phyloP scores from a whole-genome alignment of 768 basidiomycete species.

The Gymnopilus junonius region DNA sequence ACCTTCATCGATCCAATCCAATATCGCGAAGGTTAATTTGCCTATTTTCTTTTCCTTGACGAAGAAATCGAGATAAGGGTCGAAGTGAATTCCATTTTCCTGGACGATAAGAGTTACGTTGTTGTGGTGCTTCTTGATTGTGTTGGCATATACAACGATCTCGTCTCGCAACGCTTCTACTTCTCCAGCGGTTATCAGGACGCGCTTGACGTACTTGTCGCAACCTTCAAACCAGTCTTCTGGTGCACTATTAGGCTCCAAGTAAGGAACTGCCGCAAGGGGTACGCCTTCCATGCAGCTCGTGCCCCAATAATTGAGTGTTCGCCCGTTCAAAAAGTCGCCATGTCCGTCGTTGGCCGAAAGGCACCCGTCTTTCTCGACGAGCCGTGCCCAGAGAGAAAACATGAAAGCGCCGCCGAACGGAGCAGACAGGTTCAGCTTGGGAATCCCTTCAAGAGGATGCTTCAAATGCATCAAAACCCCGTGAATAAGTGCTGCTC shows the following conservation, averaged over 20 bases:
- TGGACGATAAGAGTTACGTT: constrained; percentile 21
- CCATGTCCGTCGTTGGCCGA: constrained; percentile 16
- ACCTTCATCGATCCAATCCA: constrained; percentile 22
- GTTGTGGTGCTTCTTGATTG: constrained; percentile 14
- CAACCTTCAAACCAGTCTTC: constrained; percentile 33
- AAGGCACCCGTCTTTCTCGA: constrained; percentile 21
- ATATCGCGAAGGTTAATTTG: constrained; percentile 19
- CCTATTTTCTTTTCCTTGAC: constrained; percentile 21
- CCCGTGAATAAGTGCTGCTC: constrained; percentile 38
- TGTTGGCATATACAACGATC: constrained; percentile 25
- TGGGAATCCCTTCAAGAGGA: constrained; percentile 32
- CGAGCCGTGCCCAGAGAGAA: no score
- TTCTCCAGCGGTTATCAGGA: constrained; percentile 33
- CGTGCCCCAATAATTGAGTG: constrained; percentile 21
- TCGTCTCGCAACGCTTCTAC: constrained; percentile 33
- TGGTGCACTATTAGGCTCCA: constrained; percentile 29
- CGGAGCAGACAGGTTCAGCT: constrained; percentile 23
- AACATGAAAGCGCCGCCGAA: no score
- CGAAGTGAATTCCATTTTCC: constrained; percentile 20
- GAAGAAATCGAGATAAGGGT: constrained; percentile 24
- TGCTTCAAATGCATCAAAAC: constrained; percentile 42
- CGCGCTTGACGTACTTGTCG: constrained; percentile 22
- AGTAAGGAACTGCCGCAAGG: constrained; percentile 21
- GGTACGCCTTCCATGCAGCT: constrained; percentile 23
- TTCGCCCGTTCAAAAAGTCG: constrained; percentile 26